Base-by-base conservation (phyloP, 2,329 filamentous ascomycete species). In the Fonsecaea multimorphosa region DNA sequence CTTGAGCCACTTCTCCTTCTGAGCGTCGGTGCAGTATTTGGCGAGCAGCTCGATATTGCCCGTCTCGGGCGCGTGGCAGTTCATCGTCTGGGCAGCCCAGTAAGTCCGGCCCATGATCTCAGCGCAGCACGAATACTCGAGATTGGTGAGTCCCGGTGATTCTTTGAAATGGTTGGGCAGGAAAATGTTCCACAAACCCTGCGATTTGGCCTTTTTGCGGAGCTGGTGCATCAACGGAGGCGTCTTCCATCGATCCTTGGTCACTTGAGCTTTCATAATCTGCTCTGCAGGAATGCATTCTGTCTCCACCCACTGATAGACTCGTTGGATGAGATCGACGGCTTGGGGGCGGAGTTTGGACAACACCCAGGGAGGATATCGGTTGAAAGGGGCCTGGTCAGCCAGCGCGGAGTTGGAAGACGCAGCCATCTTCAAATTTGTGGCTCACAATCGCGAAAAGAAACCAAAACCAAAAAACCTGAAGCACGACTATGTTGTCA, bases 81-180 rank as follows among this genome's bases (percentile, higher is more conserved):
- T 94, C 78, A 88, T 88, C 14, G 91, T 90, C 73, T 76, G 32
- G 12, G 53, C 31, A n/a, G 27, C 60, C 31, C 63, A 67, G 51
- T 54, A 83, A 67, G 90, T 93, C 79, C 89, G 91, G 71, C 92
- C 92, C 72, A 96, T 82, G 82, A 90, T 90, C 80, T 96, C 92
- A n/a, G 92, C 92, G 91, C 96, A 96, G 71, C 96, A 82, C 16
- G 91, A 91, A 76, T 96, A 96, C 80, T 96, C 92, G 70, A 96
- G 83, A 79, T 95, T 96, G 63, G 89, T 91, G 81, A 91, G 94
- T 56, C 92, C 92, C 9, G 92, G 91, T 1, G 90, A 92, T 80
- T 95, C 91, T 79, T 89, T 91, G 84, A 95, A 96, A 81, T 95
- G 91, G 69, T 89, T 91, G 67, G 92, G 91, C 68, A 96, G 79